Base-by-base conservation (phyloP, 2,329 filamentous ascomycete genomes). In the Sarocladiaceae sp. region DNA sequence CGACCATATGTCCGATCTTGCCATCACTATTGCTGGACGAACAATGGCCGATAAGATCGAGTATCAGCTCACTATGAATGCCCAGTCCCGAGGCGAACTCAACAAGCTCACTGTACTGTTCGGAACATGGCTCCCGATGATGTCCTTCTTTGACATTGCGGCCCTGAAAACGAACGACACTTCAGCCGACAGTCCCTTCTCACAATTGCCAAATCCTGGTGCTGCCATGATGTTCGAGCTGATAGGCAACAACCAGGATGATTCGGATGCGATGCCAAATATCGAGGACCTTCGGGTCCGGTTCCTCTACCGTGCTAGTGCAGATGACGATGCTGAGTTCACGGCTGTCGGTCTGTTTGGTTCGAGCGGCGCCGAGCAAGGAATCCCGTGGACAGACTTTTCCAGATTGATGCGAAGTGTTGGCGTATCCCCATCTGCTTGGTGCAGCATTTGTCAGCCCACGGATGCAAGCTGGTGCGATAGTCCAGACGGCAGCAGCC, bases 151-250 rank as follows among this genome's bases (percentile, higher is more conserved):
- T 57, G 66, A 72, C 1, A 66, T 84, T 2, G 65, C 75, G 0
- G 66, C 69, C 0, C 71, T 84, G 7, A 71, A 71, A 4, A 73
- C 72, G 47, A 61, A 65, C 0, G 64, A 82, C 50, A 82, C 84
- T 62, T 36, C 29, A 3, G 73, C 78, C 3, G 72, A 63, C 42
- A 62, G 54, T 28, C 63, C 57, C 57, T 66, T 69, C 50, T 62
- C 62, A 3, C 56, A 54, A 2, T 54, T 83, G 13, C 84, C 87
- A 0, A 77, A 85, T 57, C 89, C 90, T 33, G 90, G 90, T 0
- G 85, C 84, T 1, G 79, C 82, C 36, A 86, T 96, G 77, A 73
- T 80, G 0, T 91, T 94, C 63, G 91, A 96, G 70, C 65, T 84
- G 17, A 65, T 73, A 29, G 65, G 66, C 11, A 37, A 50, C 29